Evolutionary conservation across 352 stramenopile species (phyloP).

Genomic region (Aphanomyces stellatus): DNA sequence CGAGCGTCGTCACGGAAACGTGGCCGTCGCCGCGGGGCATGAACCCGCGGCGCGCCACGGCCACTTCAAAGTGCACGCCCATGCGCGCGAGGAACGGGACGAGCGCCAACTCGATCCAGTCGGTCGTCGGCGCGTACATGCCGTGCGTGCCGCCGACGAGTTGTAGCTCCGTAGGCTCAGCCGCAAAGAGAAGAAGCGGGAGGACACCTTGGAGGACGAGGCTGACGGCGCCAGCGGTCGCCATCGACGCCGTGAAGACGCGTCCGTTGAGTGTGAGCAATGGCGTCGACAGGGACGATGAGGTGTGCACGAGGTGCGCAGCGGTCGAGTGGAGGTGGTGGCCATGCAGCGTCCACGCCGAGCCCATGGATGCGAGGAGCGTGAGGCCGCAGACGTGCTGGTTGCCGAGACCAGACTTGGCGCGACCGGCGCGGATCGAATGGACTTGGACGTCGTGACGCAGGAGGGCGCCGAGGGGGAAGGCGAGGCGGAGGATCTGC

Average conservation of each 20-base stretch:
- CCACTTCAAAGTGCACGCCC: constrained; percentile 28
- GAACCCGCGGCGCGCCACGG: constrained; percentile 41
- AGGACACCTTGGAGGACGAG: constrained; percentile 60
- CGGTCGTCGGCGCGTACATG: constrained; percentile 46
- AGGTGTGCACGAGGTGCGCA: constrained; percentile 30
- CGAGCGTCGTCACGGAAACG: constrained; percentile 26
- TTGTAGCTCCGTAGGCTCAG: constrained; percentile 22
- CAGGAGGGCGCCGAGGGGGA: constrained; percentile 57
- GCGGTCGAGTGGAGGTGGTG: constrained; percentile 40
- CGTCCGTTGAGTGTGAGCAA: constrained; percentile 29
- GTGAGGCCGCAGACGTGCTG: constrained; percentile 80
- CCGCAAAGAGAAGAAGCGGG: constrained; percentile 37
- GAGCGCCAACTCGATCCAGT: constrained; percentile 52
- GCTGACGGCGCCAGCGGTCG: constrained; percentile 45
- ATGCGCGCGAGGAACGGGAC: constrained; percentile 34
- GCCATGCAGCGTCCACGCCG: constrained; percentile 26
- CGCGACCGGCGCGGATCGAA: constrained; percentile 67
- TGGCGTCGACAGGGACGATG: constrained; percentile 14
- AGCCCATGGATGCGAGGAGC: constrained; percentile 35
- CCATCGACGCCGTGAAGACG: constrained; percentile 7
- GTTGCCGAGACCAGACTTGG: constrained; percentile 58
- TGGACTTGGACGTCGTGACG: constrained; percentile 50
- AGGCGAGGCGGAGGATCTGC: constrained; percentile 80
- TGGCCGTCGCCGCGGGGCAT: constrained; percentile 36
- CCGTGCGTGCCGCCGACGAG: constrained; percentile 53